Evolutionary conservation across 2,329 filamentous ascomycete species (phyloP).

Genomic region (Neofusicoccum parvum): DNA sequence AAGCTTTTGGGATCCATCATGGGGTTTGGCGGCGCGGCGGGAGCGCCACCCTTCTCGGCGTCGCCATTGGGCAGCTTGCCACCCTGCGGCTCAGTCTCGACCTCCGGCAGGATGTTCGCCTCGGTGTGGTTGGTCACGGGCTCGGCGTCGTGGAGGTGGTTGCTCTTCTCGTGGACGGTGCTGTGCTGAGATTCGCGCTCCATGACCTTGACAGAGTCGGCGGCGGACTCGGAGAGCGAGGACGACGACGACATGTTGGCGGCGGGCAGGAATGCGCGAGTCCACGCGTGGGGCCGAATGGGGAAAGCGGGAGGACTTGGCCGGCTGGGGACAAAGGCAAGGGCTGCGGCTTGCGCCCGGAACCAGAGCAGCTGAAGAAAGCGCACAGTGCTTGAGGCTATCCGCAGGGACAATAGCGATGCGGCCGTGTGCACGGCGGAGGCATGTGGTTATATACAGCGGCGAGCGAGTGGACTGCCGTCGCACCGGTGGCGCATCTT

Average conservation of each 20-base stretch:
- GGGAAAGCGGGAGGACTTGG: background rate
- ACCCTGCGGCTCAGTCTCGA: conserved; percentile 13
- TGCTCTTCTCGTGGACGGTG: background rate
- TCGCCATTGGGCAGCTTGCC: background rate
- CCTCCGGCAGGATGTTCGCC: conserved; percentile 12
- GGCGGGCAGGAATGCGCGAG: background rate
- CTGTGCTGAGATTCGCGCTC: conserved; percentile 1
- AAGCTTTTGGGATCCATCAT: conserved; percentile 24
- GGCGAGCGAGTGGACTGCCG: background rate
- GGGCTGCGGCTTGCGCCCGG: background rate
- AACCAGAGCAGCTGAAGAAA: background rate
- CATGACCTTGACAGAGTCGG: conserved; percentile 8
- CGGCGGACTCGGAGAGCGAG: background rate
- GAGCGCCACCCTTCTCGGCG: conserved; percentile 7
- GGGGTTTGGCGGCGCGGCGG: conserved; percentile 5
- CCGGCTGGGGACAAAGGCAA: background rate
- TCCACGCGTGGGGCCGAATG: background rate
- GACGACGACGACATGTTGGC: background rate
- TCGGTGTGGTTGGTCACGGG: conserved; percentile 18
- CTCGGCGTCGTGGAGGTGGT: conserved; percentile 12
- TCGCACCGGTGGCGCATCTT: background rate
- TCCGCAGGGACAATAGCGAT: no score
- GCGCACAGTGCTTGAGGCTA: background rate
- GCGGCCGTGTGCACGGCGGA: background rate
- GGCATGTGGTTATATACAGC: background rate